A percentile compares a stretch with the other conserved stretches of the same genome.
Evolutionary conservation across 2,329 filamentous ascomycete genomes (phyloP).

Genomic region (Penicillium sp.): DNA sequence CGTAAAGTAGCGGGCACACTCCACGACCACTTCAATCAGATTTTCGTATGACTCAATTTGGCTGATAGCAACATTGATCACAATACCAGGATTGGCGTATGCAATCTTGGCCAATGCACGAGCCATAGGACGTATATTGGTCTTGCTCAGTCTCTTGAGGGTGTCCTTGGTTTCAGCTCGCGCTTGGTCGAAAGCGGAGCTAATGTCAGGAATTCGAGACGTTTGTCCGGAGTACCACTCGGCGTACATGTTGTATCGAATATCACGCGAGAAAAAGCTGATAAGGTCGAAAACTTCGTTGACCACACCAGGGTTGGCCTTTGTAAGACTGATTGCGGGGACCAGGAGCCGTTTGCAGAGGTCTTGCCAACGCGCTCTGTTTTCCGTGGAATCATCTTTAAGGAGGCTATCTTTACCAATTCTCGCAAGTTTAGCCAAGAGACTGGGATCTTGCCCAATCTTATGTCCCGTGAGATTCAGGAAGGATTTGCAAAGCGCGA

Average conservation of each 20-base stretch:
- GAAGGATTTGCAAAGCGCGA: conserved; percentile 81
- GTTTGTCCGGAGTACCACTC: conserved; percentile 87
- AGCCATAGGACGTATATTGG: conserved; percentile 84
- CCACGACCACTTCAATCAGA: conserved; percentile 90
- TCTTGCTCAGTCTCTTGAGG: conserved; percentile 86
- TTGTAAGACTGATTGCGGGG: conserved; percentile 84
- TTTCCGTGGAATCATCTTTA: conserved; percentile 71
- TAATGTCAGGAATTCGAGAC: conserved; percentile 77
- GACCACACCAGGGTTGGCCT: conserved; percentile 80
- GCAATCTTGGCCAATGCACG: conserved; percentile 90
- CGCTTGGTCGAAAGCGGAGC: conserved; percentile 76
- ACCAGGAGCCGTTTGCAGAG: conserved; percentile 83
- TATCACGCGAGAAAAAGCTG: conserved; percentile 74
- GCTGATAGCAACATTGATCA: conserved; percentile 85
- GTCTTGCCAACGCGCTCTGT: conserved; percentile 80
- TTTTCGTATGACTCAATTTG: conserved; percentile 96
- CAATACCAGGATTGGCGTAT: conserved; percentile 85
- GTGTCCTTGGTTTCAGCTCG: conserved; percentile 80
- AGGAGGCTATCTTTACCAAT: conserved; percentile 79
- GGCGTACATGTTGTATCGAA: conserved; percentile 85
- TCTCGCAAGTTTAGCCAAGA: conserved; percentile 81
- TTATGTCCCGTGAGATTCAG: conserved; percentile 85
- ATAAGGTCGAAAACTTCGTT: conserved; percentile 87
- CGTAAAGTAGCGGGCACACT: conserved; percentile 93
- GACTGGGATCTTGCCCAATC: conserved; percentile 79